Evolutionary conservation across 225 moss, liverwort and hornwort genomes (phyloP), one percentile per base, ranked within the genome.

Genomic region (Pseudisothecium myosuroides): DNA sequence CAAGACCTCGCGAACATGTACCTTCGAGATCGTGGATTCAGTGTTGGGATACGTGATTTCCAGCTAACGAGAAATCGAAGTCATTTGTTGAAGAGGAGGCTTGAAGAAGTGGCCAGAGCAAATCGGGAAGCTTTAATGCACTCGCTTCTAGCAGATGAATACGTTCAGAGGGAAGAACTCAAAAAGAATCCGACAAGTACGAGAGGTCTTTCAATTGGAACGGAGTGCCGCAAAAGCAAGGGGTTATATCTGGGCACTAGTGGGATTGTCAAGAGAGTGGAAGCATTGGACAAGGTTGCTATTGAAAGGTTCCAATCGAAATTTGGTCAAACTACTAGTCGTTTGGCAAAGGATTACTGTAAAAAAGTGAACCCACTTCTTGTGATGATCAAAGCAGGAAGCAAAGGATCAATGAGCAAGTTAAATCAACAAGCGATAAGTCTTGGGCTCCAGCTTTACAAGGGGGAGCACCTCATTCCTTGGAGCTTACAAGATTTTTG

Each of bases 361-460:
- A 93, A 84, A 23, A 59, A 90, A 32, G 83, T 76, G 7, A 99
- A 97, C 49, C 94, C 97, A 64, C 92, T 99, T 84, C 89, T 94
- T 88, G 87, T 95, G 58, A 99, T 99, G 98, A 90, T 96, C 66
- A 91, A 86, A 39, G 96, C 96, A 89, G 97, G 97, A 32, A 97
- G 96, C 88, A 99, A 99, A 92, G 95, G 96, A 60, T 96, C 96
- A 24, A 93, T 94, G 90, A 86, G 92, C 83, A 97, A 95, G 90
- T 86, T 99, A 76, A 93, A 94, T 58, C 97, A 97, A 74, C 98
- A 99, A 91, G 88, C 94, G 74, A 95, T 94, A 83, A 95, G 98
- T 89, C 90, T 97, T 54, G 98, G 98, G 27, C 92, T 99, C 69
- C 98, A 99, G 90, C 96, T 99, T 75, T 95, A 92, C 87, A 96